These are phyloP conservation scores for Verticillium albo-atrum DNA, from an alignment of 2,329 filamentous ascomycete species.

Conservation along the genomic window DNA sequence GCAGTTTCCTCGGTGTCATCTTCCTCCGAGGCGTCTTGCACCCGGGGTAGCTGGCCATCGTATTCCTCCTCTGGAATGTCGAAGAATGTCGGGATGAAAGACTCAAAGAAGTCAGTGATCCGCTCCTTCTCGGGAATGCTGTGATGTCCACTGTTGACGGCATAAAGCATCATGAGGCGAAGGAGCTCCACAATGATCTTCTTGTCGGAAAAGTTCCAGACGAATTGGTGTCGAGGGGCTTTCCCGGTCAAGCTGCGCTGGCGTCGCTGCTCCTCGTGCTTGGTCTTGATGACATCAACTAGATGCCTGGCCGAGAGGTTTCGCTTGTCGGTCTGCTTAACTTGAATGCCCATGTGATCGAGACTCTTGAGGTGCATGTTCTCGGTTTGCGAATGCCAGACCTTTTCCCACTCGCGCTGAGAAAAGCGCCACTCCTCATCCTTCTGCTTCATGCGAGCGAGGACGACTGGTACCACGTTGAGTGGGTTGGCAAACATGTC, in stretches of 20 bases:
- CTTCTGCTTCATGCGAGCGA: constrained; percentile 90
- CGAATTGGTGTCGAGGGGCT: constrained; percentile 66
- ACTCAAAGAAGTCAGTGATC: constrained; percentile 70
- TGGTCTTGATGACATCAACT: constrained; percentile 85
- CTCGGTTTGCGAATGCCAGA: constrained; percentile 95
- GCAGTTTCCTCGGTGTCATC: constrained; percentile 73
- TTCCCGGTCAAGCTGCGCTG: constrained; percentile 59
- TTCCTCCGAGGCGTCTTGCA: constrained; percentile 66
- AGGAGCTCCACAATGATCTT: constrained; percentile 61
- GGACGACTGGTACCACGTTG: constrained; percentile 80
- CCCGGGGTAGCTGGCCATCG: constrained; percentile 60
- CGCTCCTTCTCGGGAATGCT: constrained; percentile 70
- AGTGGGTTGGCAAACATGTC: constrained; percentile 83
- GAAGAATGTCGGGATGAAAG: constrained; percentile 73
- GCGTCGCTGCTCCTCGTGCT: constrained; percentile 84
- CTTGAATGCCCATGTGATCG: constrained; percentile 91
- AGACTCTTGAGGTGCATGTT: constrained; percentile 94
- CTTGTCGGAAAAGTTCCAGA: constrained; percentile 68
- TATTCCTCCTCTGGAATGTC: constrained; percentile 68
- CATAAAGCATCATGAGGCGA: constrained; percentile 59
- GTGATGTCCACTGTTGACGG: constrained; percentile 65
- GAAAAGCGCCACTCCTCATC: constrained; percentile 97
- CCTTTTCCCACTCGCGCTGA: constrained; percentile 97
- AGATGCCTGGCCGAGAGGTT: constrained; percentile 87
- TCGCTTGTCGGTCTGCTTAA: constrained; percentile 86